Base-by-base conservation (phyloP, 2,329 filamentous ascomycete species). In the Alternaria gansuensis region DNA sequence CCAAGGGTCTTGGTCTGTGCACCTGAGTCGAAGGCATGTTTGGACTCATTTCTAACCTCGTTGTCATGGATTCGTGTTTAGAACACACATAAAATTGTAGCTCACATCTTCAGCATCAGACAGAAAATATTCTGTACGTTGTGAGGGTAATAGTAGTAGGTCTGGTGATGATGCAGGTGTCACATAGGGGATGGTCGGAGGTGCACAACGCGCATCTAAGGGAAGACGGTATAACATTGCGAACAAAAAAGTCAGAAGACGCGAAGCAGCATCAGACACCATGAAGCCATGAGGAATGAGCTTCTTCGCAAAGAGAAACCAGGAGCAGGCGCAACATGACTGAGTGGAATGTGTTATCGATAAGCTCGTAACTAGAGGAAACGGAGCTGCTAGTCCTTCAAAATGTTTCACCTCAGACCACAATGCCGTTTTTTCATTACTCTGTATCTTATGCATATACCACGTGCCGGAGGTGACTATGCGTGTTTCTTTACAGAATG, bases 1-100 rank as follows among this genome's bases (percentile, higher is more conserved):
- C 31, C 31, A 13, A 54, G 21, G 31, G 21, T 50, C 39, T 29
- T 59, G 56, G 56, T 44, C 56, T 54, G 56, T 59, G 56, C 56
- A 13, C 49, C 14, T 21, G 36, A 29, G 37, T 24, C 23, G 43
- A 33, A 31, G 17, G 3, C 24, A 33, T 45, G 11, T n/a, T 24
- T 31, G 26, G 17, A n/a, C 31, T 17, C 17, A 29, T 34, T 10
- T n/a, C 33, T 49, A 13, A 21, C 8, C 34, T 31, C 3, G 14
- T 11, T 13, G 29, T 23, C 21, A 24, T 46, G 5, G 17, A 46
- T 21, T 21, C n/a, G 21, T 46, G 7, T 3, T n/a, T 8, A 17
- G 1, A 34, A 23, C 21, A 46, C 29, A 2, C 2, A 7, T 4
- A 31, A 3, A 46, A 24, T 14, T 10, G 13, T 24, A 46, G 13